A percentile compares a stretch with the other conserved stretches of the same genome.
phyloP scores from a whole-genome alignment of 2,329 filamentous ascomycete species.

The Cercospora berteroae region DNA sequence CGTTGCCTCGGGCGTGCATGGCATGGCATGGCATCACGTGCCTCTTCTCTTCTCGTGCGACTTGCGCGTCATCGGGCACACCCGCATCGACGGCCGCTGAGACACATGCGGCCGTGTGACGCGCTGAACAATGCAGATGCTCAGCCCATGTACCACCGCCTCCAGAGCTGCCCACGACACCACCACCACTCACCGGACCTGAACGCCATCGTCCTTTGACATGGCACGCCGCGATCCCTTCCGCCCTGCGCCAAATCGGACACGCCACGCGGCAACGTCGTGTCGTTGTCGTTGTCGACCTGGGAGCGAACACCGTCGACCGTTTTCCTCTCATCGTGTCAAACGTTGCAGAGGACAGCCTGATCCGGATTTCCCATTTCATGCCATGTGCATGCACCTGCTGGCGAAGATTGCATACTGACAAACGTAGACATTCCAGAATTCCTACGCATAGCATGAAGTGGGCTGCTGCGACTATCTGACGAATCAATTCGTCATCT shows the following conservation, averaged over 20 bases:
- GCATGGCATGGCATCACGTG: background rate
- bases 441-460: background rate
- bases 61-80: conserved; percentile 30
- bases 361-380: background rate
- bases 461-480: background rate
- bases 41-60: conserved; percentile 10
- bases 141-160: background rate
- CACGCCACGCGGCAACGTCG: conserved; percentile 2
- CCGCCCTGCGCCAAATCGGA: background rate
- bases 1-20: background rate
- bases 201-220: background rate
- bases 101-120: conserved; percentile 11
- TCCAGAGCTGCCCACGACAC: background rate
- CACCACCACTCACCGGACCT: background rate
- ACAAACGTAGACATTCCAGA: background rate
- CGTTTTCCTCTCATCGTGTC: background rate
- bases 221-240: background rate
- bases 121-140: conserved; percentile 8
- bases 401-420: background rate
- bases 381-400: background rate
- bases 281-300: background rate
- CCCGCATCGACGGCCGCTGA: background rate
- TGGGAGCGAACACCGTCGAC: background rate
- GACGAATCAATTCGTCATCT: background rate
- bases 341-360: background rate